Base-by-base conservation (phyloP, 257 asterid genomes). In the Prunella vulgaris region DNA sequence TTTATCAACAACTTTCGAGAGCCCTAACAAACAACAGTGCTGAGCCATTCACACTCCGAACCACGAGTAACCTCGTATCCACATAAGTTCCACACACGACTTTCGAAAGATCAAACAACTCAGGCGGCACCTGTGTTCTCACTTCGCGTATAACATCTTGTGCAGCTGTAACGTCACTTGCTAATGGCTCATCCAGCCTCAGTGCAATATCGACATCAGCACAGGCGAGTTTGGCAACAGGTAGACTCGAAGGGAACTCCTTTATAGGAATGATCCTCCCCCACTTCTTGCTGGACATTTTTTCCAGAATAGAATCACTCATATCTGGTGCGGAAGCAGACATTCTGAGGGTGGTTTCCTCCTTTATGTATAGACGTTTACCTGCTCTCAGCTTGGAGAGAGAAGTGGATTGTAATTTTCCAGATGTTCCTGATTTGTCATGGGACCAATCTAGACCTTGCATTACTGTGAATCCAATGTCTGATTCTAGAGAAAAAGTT, bases 31-130 rank as follows among this genome's bases (percentile, higher is more conserved):
- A 85, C 70, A 89, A 20, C 61, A 84, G 66, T 0, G 98, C 96
- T 1, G 97, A 87, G 8, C 98, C 98, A 73, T 83, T 80, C 8
- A 88, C 91, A 46, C 93, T 76, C 46, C 95, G 64, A 27, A 92
- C 86, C 22, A 92, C 78, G 7, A 88, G 90, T 78, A 92, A 70
- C 85, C 96, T 88, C n/a, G 94, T 76, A 80, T 90, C 97, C 1
- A 90, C 80, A 22, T 84, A 93, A 5, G 98, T 90, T 9, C 97
- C 98, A 59, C 96, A 93, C 0, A 93, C 88, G n/a, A 93, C 76
- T 52, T 84, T 87, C 0, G 96, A 85, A 32, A 82, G 76, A 79
- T 90, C 98, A 52, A 90, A 90, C 70, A 84, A 49, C 75, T 90
- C 99, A 2, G 94, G 93, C 0, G 99, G 99, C 17, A 90, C 72